Conservation (phyloP, 2,329 filamentous ascomycete genomes). For the Fusarium oligoseptatum region DNA sequence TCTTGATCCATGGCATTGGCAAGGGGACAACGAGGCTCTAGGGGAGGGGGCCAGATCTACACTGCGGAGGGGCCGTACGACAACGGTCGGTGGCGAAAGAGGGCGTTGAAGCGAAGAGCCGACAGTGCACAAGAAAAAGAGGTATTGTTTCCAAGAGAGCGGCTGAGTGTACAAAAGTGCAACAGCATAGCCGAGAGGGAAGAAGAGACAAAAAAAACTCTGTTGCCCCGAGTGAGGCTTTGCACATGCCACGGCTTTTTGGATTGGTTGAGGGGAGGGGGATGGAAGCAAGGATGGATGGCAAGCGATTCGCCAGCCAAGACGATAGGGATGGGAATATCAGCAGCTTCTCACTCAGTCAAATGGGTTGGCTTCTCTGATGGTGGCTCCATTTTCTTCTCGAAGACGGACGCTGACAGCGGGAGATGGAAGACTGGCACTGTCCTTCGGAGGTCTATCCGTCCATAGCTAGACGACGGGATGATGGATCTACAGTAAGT, state of each 20-base stretch:
- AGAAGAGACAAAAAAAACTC: background rate
- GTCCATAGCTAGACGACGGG: background rate
- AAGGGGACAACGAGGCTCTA: background rate
- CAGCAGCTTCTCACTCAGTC: background rate
- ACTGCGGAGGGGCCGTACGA: background rate
- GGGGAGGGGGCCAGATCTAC: background rate
- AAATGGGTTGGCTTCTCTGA: background rate
- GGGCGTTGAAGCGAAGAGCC: background rate
- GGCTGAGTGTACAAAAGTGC: background rate
- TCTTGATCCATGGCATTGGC: background rate
- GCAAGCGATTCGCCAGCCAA: background rate
- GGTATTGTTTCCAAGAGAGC: background rate
- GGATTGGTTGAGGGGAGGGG: background rate
- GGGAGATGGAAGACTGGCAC: background rate
- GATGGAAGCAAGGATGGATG: background rate
- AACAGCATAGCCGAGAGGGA: background rate
- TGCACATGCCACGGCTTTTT: background rate
- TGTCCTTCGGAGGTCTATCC: background rate
- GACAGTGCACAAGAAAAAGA: background rate
- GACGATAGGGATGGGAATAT: background rate
- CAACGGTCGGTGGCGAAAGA: background rate
- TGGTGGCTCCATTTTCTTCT: background rate
- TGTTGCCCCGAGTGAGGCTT: constrained; percentile 6
- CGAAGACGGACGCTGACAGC: constrained; percentile 1
- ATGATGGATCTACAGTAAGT: background rate